Conservation (phyloP, 179 eudicot species). For the Spinacia oleracea region DNA sequence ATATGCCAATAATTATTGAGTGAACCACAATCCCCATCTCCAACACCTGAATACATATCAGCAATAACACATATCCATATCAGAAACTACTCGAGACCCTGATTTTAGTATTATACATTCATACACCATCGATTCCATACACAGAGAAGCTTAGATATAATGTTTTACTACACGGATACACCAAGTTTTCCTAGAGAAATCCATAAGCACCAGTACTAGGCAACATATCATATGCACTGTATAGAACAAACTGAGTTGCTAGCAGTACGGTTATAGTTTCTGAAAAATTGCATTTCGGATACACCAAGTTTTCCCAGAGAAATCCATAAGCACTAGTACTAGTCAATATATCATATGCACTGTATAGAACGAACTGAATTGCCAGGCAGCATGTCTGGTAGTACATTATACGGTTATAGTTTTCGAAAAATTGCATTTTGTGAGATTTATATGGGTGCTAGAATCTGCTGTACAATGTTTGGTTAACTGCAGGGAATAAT, state of each 20-base stretch:
- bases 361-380: background rate
- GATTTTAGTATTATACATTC: background rate
- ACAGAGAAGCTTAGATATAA: background rate
- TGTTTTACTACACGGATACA: background rate
- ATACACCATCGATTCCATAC: background rate
- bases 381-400: no score
- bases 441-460: no score
- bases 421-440: no score
- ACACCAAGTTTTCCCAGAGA: background rate
- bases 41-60: slow-evolving; percentile 31
- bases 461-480: background rate
- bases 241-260: no score
- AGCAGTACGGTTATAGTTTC: no score
- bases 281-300: no score
- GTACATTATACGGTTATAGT: no score
- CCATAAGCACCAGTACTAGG: background rate
- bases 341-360: background rate
- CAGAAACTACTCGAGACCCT: background rate
- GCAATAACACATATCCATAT: background rate
- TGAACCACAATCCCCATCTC: slow-evolving; percentile 52
- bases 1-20: slow-evolving; percentile 45
- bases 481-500: background rate
- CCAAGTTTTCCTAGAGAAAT: background rate
- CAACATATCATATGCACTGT: background rate
- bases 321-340: background rate